phyloP scores from a whole-genome alignment of 768 basidiomycete genomes.

The Boletus patriciae region DNA sequence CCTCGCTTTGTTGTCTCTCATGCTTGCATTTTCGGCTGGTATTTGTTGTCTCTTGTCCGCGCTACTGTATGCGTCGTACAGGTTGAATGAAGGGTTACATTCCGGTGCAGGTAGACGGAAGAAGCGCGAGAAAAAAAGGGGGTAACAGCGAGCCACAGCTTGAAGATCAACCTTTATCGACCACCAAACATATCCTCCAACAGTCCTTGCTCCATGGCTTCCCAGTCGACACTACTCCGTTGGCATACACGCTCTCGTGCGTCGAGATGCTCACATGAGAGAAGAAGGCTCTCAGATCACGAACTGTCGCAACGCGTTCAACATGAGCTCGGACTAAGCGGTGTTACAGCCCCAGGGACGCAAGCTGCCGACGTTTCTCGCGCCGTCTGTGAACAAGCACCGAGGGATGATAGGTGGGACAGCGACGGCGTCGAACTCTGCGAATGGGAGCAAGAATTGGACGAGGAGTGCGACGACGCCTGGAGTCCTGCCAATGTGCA shows the following conservation, averaged over 20 bases:
- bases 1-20: constrained; percentile 10
- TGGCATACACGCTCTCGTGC: constrained; percentile 88
- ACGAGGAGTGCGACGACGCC: constrained; percentile 31
- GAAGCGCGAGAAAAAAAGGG: constrained; percentile 9
- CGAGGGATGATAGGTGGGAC: constrained; percentile 27
- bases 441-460: constrained; percentile 25
- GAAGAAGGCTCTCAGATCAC: constrained; percentile 89
- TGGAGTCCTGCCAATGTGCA: no score
- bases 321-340: constrained; percentile 48
- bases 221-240: constrained; percentile 85
- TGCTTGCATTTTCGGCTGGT: constrained; percentile 5
- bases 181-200: constrained; percentile 91
- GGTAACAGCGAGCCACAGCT: not conserved
- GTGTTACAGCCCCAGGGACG: constrained; percentile 29
- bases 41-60: no score
- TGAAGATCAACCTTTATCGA: constrained; percentile 39
- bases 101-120: constrained; percentile 1
- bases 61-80: not conserved
- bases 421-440: not conserved
- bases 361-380: constrained; percentile 34
- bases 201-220: constrained; percentile 77
- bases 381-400: constrained; percentile 41
- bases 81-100: constrained; percentile 4
- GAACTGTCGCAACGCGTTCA: constrained; percentile 66
- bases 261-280: constrained; percentile 83